Evolutionary conservation across 2,329 filamentous ascomycete genomes (phyloP), one percentile per base, ranked within the genome.

Genomic region (Hypocreales sp.): DNA sequence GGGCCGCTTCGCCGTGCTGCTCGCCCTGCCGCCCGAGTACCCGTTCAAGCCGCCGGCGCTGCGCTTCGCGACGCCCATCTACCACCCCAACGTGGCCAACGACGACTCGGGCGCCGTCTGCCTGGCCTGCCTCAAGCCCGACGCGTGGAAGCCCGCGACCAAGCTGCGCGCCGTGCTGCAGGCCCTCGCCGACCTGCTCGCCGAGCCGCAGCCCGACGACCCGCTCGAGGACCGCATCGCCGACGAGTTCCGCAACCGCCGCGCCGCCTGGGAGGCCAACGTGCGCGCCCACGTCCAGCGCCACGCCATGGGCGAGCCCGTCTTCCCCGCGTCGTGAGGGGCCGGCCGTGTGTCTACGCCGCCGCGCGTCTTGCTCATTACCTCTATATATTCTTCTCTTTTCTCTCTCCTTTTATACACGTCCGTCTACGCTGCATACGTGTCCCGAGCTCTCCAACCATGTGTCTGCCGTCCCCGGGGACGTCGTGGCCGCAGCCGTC

Each of bases 31-130:
- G 10, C 56, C 61, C 40, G 77, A 83, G 45, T 93, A 92, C 61
- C 84, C 84, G 20, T 93, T 92, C 72, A 90, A 90, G 56, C 73
- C 83, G 14, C 84, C 84, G 11, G 60, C 67, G 33, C 65, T 92
- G 40, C 72, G 67, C 46, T 92, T 93, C 66, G 59, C 63, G 38
- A 93, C 84, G 27, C 87, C 86, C 56, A 80, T 93, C 62, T 94
- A 92, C 67, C 86, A 94, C 60, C 84, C 86, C 24, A 94, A 94
- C 57, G 71, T 94, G 33, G 83, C 78, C 46, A 90, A 92, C 64
- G 84, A 92, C 53, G 67, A 70, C 46, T 70, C 73, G 39, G 86
- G 86, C 35, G 77, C 67, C 55, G 81, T 94, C 71, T 94, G 86
- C 56, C 64, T 94, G 24, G 74, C 72, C 33, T 69, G 86, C 53